These are phyloP conservation scores for Allodekkera sacchari DNA, from an alignment of 805 yeast genomes.

Conservation along the genomic window DNA sequence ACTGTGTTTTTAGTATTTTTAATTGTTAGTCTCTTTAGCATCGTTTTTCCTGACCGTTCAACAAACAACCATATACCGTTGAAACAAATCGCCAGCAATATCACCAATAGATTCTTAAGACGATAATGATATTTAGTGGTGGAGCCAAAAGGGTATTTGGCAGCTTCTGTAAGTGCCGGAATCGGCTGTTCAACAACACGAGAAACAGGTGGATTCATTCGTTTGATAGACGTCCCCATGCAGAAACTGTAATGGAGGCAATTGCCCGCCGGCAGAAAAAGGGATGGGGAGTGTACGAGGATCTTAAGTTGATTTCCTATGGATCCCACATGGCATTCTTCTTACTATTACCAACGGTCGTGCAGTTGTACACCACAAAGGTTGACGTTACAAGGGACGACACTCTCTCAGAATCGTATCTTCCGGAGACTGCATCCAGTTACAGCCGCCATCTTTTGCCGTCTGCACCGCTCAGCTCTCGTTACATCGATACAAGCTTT, in stretches of 20 bases:
- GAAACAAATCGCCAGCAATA: too few species aligned
- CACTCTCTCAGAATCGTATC: constrained; percentile 11
- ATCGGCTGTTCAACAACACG: too few species aligned
- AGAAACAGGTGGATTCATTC: constrained; percentile 1
- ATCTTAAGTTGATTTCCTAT: constrained; percentile 21
- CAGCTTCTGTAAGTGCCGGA: too few species aligned
- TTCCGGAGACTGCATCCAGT: background rate
- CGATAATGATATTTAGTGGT: too few species aligned
- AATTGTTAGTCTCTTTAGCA: too few species aligned
- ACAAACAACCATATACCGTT: too few species aligned
- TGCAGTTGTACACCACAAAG: constrained; percentile 19
- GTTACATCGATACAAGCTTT: constrained; percentile 1
- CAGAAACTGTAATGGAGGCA: background rate
- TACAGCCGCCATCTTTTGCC: background rate
- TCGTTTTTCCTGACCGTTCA: too few species aligned
- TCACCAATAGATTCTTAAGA: too few species aligned
- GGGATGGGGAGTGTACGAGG: constrained; percentile 21
- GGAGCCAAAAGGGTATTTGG: too few species aligned
- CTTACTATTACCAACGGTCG: constrained; percentile 20
- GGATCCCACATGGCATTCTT: constrained; percentile 25
- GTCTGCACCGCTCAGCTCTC: background rate
- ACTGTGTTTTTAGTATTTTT: too few species aligned
- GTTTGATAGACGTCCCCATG: constrained; percentile 2
- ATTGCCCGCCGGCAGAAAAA: constrained; percentile 1
- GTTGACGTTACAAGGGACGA: constrained; percentile 24